Percentiles rank a stretch among this genome's conserved stretches.
These are phyloP conservation scores for Taphrina betulina DNA, from an alignment of 1,139 yeast genomes.

Conservation along the genomic window DNA sequence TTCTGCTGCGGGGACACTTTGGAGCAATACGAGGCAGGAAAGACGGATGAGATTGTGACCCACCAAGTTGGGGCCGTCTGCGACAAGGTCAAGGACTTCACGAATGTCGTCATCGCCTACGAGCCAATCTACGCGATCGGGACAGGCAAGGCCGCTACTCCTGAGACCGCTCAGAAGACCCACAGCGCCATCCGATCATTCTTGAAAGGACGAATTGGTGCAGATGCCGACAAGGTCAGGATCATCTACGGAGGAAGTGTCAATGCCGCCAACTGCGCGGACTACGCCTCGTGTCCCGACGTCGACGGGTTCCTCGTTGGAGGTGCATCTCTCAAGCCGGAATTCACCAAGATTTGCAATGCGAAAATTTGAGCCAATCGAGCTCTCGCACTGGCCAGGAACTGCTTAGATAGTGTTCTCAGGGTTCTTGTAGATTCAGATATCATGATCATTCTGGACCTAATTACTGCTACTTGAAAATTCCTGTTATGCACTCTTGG, in stretches of 20 bases:
- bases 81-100: slow-evolving; percentile 84
- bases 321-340: slow-evolving; percentile 99
- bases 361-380: slow-evolving; percentile 32
- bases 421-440: background rate
- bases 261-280: slow-evolving; percentile 86
- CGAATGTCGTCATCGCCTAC: slow-evolving; percentile 90
- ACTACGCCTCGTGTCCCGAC: slow-evolving; percentile 88
- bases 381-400: too few relatives aligned
- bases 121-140: slow-evolving; percentile 99
- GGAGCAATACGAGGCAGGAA: slow-evolving; percentile 87
- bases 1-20: slow-evolving; percentile 58
- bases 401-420: background rate
- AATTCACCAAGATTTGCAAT: slow-evolving; percentile 89
- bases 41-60: slow-evolving; percentile 82
- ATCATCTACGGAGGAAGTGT: slow-evolving; percentile 99
- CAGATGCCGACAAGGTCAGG: slow-evolving; percentile 72
- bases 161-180: slow-evolving; percentile 73
- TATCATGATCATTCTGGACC: too few relatives aligned
- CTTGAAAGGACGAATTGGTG: slow-evolving; percentile 74
- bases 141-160: slow-evolving; percentile 98
- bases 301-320: slow-evolving; percentile 99
- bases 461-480: too few relatives aligned
- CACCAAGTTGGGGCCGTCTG: slow-evolving; percentile 89
- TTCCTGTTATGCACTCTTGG: too few relatives aligned
- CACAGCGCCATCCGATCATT: slow-evolving; percentile 85